These are phyloP conservation scores for Albugo laibachii DNA, from an alignment of 352 stramenopile genomes.

Conservation along the genomic window DNA sequence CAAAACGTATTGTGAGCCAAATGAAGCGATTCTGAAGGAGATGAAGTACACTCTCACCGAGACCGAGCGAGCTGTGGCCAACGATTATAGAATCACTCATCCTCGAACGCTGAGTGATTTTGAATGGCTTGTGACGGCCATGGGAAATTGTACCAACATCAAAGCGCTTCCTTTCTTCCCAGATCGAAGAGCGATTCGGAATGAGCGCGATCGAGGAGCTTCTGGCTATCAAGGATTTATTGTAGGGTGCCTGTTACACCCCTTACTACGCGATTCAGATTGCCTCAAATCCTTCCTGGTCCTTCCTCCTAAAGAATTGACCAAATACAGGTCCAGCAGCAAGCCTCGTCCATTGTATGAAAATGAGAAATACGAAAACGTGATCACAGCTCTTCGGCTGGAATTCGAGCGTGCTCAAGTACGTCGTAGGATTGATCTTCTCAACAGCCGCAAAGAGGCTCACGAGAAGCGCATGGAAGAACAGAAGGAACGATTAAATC, in stretches of 20 bases:
- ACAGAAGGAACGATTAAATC: constrained; percentile 30
- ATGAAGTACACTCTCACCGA: constrained; percentile 32
- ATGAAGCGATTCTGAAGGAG: constrained; percentile 26
- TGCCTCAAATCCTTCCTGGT: constrained; percentile 72
- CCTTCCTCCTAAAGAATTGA: constrained; percentile 42
- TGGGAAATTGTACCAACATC: constrained; percentile 57
- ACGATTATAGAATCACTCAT: constrained; percentile 61
- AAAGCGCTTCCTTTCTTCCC: constrained; percentile 68
- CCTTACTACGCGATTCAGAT: constrained; percentile 53
- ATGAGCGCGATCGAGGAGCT: constrained; percentile 29
- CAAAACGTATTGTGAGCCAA: constrained; percentile 66
- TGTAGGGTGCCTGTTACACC: constrained; percentile 63
- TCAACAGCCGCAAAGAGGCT: constrained; percentile 40
- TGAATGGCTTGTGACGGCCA: constrained; percentile 55
- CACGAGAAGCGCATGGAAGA: constrained; percentile 45
- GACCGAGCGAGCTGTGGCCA: constrained; percentile 36
- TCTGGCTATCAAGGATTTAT: constrained; percentile 49
- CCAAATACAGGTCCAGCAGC: constrained; percentile 38
- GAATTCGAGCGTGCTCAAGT: constrained; percentile 77
- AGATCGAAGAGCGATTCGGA: constrained; percentile 30
- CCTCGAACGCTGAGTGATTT: constrained; percentile 59
- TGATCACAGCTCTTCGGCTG: constrained; percentile 56
- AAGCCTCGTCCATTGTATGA: constrained; percentile 58
- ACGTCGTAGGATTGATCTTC: constrained; percentile 47
- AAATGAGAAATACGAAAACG: constrained; percentile 53